These are phyloP conservation scores for Pseudonitzschia multiseries DNA, from an alignment of 108 stramenopile genomes.

Conservation along the genomic window DNA sequence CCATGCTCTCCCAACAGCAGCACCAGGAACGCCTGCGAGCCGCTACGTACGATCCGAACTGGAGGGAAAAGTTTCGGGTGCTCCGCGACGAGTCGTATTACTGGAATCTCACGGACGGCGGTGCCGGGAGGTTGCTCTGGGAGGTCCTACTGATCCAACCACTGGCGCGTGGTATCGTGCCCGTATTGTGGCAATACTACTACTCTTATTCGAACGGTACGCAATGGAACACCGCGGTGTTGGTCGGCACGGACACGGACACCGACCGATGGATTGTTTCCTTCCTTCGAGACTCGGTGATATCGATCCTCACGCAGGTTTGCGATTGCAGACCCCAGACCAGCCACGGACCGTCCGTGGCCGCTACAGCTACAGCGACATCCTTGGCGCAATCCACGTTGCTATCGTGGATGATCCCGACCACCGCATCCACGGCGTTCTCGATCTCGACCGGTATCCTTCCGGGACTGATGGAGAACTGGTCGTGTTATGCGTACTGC, in stretches of 20 bases:
- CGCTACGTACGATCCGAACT: slow-evolving; percentile 23
- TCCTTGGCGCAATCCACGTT: not conserved
- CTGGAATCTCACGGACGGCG: slow-evolving; percentile 21
- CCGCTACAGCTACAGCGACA: not conserved
- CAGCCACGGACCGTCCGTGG: not conserved
- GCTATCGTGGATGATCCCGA: not conserved
- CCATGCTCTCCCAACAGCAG: slow-evolving; percentile 9
- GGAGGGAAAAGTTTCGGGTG: slow-evolving; percentile 27
- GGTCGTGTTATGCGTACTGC: slow-evolving; percentile 31
- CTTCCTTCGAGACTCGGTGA: not conserved
- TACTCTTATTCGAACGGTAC: not conserved
- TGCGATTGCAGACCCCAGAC: not conserved
- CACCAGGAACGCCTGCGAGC: slow-evolving; percentile 12
- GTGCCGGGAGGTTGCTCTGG: not conserved
- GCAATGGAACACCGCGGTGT: not conserved
- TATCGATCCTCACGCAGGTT: slow-evolving; percentile 10
- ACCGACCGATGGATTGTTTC: not conserved
- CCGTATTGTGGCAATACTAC: slow-evolving; percentile 10
- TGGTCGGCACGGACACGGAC: not conserved
- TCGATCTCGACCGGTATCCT: not conserved
- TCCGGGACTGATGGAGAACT: not conserved
- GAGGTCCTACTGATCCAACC: slow-evolving; percentile 10
- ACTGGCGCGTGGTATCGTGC: not conserved
- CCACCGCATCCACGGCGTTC: not conserved
- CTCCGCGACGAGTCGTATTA: slow-evolving; percentile 18